phyloP scores from a whole-genome alignment of 1,284 basidiomycete species.

The Boletus calvinii region DNA sequence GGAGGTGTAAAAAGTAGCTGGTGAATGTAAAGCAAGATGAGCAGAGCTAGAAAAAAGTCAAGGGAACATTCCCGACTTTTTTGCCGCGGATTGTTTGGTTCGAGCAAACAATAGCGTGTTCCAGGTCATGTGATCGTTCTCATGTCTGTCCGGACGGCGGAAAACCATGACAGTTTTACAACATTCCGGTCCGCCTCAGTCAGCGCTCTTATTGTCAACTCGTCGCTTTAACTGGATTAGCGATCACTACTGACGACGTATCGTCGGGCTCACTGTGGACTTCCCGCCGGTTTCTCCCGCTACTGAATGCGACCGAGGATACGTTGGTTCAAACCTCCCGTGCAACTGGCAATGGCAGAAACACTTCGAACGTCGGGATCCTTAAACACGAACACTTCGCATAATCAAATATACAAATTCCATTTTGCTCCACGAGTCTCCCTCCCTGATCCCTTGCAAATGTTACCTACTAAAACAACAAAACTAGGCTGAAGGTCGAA shows the following conservation, averaged over 20 bases:
- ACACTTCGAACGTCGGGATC: background rate
- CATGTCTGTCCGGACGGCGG: background rate
- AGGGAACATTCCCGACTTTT: conserved; percentile 22
- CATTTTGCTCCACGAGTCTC: conserved; percentile 1
- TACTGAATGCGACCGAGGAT: background rate
- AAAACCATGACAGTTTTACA: no score
- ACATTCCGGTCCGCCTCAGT: background rate
- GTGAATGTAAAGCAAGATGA: conserved; percentile 14
- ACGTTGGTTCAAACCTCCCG: background rate
- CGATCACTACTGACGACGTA: background rate
- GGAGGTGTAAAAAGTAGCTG: conserved; percentile 7
- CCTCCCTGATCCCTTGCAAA: conserved; percentile 2
- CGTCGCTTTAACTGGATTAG: background rate
- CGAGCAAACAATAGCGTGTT: conserved; percentile 19
- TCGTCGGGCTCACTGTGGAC: no score
- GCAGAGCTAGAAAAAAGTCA: conserved; percentile 26
- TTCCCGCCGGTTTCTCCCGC: background rate
- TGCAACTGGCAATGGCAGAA: background rate
- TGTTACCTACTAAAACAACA: conserved; percentile 26
- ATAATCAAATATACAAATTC: background rate
- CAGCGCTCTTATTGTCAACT: background rate
- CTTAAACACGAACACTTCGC: background rate
- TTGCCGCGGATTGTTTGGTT: conserved; percentile 22
- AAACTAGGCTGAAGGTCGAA: conserved; percentile 22
- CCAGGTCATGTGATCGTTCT: conserved; percentile 23